phyloP scores from a whole-genome alignment of 2,329 filamentous ascomycete genomes.

The Colletotrichum horii region DNA sequence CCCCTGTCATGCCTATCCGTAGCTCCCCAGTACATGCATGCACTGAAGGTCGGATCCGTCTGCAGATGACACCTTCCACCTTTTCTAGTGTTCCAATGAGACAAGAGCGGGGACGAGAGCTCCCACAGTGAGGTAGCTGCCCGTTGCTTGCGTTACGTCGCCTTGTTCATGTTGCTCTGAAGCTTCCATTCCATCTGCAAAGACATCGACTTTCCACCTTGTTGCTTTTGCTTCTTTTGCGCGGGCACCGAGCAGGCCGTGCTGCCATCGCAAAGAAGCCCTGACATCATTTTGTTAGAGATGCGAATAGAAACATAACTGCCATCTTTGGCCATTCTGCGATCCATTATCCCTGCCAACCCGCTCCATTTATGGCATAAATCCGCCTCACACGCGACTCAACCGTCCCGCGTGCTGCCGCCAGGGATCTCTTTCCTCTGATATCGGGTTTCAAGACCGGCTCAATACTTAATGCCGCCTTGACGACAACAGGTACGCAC shows the following conservation, averaged over 20 bases:
- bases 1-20: background rate
- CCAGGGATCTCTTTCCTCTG: constrained; percentile 20
- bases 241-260: background rate
- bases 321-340: constrained; percentile 14
- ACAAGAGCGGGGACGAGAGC: constrained; percentile 15
- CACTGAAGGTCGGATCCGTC: constrained; percentile 20
- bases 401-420: background rate
- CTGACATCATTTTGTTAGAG: constrained; percentile 7
- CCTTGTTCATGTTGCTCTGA: background rate
- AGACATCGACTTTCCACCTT: background rate
- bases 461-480: constrained; percentile 11
- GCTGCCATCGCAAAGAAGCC: background rate
- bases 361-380: constrained; percentile 21
- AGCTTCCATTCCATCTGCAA: background rate
- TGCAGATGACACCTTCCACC: constrained; percentile 21
- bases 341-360: constrained; percentile 15
- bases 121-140: background rate
- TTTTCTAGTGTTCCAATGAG: background rate
- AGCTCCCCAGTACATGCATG: constrained; percentile 16
- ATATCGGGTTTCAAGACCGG: constrained; percentile 21
- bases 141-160: constrained; percentile 6
- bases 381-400: constrained; percentile 14
- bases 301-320: constrained; percentile 17
- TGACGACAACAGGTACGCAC: constrained; percentile 2
- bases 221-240: background rate